Evolutionary conservation across 768 basidiomycete genomes (phyloP).

Genomic region (Hypholoma sublateritium): DNA sequence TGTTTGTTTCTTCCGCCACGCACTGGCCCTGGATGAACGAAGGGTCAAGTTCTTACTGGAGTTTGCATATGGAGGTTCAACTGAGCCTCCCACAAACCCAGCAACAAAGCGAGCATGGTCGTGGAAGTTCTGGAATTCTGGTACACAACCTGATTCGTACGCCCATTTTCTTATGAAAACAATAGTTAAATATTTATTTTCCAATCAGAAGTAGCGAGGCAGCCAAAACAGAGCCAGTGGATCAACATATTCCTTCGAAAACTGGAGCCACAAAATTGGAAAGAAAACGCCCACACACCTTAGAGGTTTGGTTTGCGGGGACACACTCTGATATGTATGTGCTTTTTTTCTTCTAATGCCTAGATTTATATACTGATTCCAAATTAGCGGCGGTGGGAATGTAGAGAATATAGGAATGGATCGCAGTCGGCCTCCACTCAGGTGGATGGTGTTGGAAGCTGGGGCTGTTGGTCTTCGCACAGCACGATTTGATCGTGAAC

Average conservation of each 20-base stretch:
- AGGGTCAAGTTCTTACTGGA: conserved; percentile 34
- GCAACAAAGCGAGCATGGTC: no score
- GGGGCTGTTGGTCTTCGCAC: conserved; percentile 14
- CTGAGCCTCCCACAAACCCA: no score
- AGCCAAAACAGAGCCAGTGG: no score
- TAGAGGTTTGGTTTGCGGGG: not conserved
- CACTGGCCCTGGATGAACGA: conserved; percentile 33
- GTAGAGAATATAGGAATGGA: not conserved
- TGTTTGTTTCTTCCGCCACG: conserved; percentile 33
- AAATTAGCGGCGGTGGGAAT: not conserved
- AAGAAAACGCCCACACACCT: not conserved
- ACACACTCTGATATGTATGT: not conserved
- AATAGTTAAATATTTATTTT: no score
- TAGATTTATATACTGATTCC: not conserved
- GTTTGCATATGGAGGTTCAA: conserved; percentile 14
- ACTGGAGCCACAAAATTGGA: no score
- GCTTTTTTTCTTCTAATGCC: not conserved
- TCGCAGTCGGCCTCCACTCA: not conserved
- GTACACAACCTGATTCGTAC: no score
- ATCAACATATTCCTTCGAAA: no score
- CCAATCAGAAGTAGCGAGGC: no score
- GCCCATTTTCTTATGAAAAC: no score
- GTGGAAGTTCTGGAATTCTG: no score
- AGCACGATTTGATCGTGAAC: conserved; percentile 4
- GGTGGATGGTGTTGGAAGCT: conserved; percentile 26